Base-by-base conservation (phyloP, 768 basidiomycete species). In the Clathrus columnatus region DNA sequence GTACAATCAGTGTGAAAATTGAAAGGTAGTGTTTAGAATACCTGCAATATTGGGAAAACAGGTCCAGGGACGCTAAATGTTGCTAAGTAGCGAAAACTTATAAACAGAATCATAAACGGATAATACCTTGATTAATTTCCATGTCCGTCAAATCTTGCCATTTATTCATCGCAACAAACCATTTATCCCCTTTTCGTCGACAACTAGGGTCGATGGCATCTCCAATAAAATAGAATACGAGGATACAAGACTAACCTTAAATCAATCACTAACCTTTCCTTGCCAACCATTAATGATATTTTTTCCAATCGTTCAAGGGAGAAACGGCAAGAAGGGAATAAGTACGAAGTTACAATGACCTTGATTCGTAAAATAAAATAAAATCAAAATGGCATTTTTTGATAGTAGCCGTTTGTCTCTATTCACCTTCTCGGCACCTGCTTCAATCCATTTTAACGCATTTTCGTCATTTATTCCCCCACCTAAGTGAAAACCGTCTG, bases 111-210 rank as follows among this genome's bases (percentile, higher is more conserved):
- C 29, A 45, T 17, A n/a, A 21, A 8, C 23, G 44, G 11, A 47
- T 57, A 69, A 17, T 51, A 86, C 93, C 90, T 79, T 83, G 74
- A 59, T 77, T 85, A 17, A 99, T 87, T 63, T 90, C 85, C 85
- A 91, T 91, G 63, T 97, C 91, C 0, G 96, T 97, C 50, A 96
- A 77, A 57, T 88, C 85, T 65, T 95, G 94, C 96, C 96, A 99
- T 66, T 91, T 94, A 72, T 98, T 95, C 93, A 94, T 97, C 10
- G 95, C 93, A 11, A 99, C 87, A 29, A 91, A 75, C 96, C 96
- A 99, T 59, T 73, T 82, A 46, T 81, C 73, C 7, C 72, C 85
- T 64, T 82, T 72, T 61, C 80, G 77, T 18, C 95, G 83, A 70
- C 95, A 99, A 66, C 95, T 97, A 59, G 16, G n/a, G 7, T 20